A percentile compares a stretch with the other conserved stretches of the same genome.
Evolutionary conservation across 1,284 basidiomycete species (phyloP).

Genomic region (Hymenochaete sp.): DNA sequence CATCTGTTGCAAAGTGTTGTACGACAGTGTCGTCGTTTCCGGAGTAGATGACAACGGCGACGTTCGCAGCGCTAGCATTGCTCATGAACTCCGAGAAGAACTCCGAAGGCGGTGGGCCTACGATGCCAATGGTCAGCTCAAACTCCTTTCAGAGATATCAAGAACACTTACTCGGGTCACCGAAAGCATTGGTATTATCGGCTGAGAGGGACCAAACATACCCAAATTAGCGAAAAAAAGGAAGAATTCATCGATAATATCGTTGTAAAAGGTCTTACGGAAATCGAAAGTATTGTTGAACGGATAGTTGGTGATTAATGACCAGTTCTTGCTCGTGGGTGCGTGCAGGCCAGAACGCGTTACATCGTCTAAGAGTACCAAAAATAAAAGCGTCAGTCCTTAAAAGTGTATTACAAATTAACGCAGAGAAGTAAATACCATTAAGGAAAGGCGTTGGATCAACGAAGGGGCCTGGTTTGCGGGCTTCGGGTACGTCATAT

Average conservation of each 20-base stretch:
- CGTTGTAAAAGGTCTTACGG: no score
- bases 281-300: slow-evolving; percentile 35
- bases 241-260: no score
- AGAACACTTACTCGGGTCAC: slow-evolving; percentile 37
- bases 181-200: slow-evolving; percentile 23
- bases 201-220: no score
- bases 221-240: no score
- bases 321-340: slow-evolving; percentile 56
- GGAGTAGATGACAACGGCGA: slow-evolving; percentile 52
- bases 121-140: background rate
- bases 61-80: slow-evolving; percentile 41
- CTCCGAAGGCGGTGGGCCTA: slow-evolving; percentile 42
- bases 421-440: slow-evolving; percentile 31
- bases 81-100: slow-evolving; percentile 58
- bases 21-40: slow-evolving; percentile 63
- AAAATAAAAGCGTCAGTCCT: no score
- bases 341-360: slow-evolving; percentile 57
- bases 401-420: background rate
- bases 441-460: slow-evolving; percentile 44
- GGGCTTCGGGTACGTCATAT: slow-evolving; percentile 29
- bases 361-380: slow-evolving; percentile 35
- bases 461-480: slow-evolving; percentile 28
- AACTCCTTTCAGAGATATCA: no score
- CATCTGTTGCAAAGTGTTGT: slow-evolving; percentile 55
- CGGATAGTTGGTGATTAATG: slow-evolving; percentile 35